Evolutionary conservation across 2,329 filamentous ascomycete species (phyloP).

Genomic region (Ophiostoma angusticollis): DNA sequence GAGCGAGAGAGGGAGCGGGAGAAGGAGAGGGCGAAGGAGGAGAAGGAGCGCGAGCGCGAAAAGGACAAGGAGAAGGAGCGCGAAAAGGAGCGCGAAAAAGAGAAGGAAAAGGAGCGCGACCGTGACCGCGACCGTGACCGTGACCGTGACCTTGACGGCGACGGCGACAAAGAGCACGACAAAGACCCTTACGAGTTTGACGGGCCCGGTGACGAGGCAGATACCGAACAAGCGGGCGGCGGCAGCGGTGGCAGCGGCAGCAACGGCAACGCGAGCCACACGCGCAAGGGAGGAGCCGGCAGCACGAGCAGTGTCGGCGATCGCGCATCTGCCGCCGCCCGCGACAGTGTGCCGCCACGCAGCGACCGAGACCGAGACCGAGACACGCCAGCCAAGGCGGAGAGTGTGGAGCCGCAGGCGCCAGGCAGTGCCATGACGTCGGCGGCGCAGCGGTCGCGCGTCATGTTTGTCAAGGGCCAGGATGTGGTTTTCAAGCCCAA

Average conservation of each 20-base stretch:
- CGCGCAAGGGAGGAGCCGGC: not conserved
- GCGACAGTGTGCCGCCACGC: slow-evolving; percentile 24
- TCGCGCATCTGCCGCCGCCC: slow-evolving; percentile 17
- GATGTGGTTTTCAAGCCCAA: slow-evolving; percentile 56
- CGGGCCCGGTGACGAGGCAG: slow-evolving; percentile 28
- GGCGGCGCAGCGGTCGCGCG: slow-evolving; percentile 33
- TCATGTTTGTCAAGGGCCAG: slow-evolving; percentile 48
- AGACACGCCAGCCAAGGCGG: slow-evolving; percentile 42
- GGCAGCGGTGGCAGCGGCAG: slow-evolving; percentile 17
- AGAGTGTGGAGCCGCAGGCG: slow-evolving; percentile 42
- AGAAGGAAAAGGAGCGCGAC: slow-evolving; percentile 14
- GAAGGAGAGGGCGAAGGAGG: slow-evolving; percentile 10
- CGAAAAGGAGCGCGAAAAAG: slow-evolving; percentile 10
- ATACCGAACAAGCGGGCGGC: slow-evolving; percentile 27
- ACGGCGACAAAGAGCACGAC: slow-evolving; percentile 10
- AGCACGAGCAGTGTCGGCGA: slow-evolving; percentile 12
- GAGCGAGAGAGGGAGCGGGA: slow-evolving; percentile 13
- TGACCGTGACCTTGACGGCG: too few species aligned
- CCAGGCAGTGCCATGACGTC: slow-evolving; percentile 19
- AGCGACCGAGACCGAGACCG: slow-evolving; percentile 31
- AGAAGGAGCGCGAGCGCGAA: slow-evolving; percentile 13
- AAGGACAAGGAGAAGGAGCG: slow-evolving; percentile 9
- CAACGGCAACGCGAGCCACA: not conserved
- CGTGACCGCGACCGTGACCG: slow-evolving; percentile 13
- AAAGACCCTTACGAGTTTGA: slow-evolving; percentile 29